Percentiles rank a stretch among this genome's conserved stretches.
Conservation (phyloP, 768 basidiomycete species). For the Leccinum pellstonianum region DNA sequence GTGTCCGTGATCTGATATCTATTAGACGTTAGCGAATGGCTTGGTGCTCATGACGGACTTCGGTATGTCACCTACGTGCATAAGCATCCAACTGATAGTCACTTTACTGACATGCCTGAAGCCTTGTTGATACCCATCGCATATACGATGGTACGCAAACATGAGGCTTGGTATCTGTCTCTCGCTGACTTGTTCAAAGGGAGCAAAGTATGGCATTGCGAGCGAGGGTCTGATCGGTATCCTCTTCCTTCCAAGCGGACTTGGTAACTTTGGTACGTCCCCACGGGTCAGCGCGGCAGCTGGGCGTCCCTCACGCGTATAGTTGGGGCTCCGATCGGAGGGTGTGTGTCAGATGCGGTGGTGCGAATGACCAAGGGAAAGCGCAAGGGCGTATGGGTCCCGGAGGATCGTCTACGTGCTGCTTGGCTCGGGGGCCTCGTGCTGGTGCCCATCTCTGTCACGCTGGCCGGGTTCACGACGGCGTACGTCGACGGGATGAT, state of each 20-base stretch:
- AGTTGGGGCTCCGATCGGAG: conserved; percentile 64
- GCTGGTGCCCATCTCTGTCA: conserved; percentile 54
- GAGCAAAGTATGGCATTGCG: conserved; percentile 33
- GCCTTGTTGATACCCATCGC: conserved; percentile 58
- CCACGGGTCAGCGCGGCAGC: background rate
- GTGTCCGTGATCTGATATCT: background rate
- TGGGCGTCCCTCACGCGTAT: background rate
- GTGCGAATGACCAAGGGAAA: conserved; percentile 47
- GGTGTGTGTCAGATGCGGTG: conserved; percentile 54
- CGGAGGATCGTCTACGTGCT: conserved; percentile 66
- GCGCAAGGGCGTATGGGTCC: conserved; percentile 59
- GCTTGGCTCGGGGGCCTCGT: conserved; percentile 44
- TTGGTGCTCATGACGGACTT: conserved; percentile 28
- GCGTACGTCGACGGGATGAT: conserved; percentile 46
- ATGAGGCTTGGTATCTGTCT: background rate
- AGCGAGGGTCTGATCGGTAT: conserved; percentile 24
- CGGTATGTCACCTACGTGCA: conserved; percentile 32
- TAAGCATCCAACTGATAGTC: background rate
- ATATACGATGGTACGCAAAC: conserved; percentile 56
- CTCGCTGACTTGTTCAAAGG: conserved; percentile 37
- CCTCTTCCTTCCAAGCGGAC: conserved; percentile 27
- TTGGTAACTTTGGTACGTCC: conserved; percentile 26
- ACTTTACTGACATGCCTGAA: conserved; percentile 8
- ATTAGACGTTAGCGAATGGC: conserved; percentile 43
- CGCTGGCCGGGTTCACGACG: conserved; percentile 48